Percentiles rank a stretch among this genome's conserved stretches.
Conservation (phyloP, 2,329 filamentous ascomycete species). For the Fusarium sp. region DNA sequence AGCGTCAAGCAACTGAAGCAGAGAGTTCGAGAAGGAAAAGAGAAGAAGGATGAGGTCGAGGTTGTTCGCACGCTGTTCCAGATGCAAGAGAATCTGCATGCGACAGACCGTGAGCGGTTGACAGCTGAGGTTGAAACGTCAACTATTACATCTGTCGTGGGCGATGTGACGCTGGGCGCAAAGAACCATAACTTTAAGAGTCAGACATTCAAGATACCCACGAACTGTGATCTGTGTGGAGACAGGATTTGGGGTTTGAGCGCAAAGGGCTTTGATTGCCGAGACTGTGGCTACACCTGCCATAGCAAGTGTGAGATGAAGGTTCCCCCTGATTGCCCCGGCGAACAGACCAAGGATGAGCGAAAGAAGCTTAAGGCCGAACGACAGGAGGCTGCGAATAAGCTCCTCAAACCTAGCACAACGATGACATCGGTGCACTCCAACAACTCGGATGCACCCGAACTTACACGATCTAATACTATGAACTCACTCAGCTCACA, state of each 20-base stretch:
- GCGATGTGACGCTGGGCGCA: conserved; percentile 90
- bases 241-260: conserved; percentile 97
- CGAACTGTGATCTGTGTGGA: conserved; percentile 96
- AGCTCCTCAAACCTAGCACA: conserved; percentile 62
- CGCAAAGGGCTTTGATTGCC: conserved; percentile 95
- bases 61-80: conserved; percentile 85
- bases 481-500: conserved; percentile 92
- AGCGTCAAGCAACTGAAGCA: conserved; percentile 78
- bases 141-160: conserved; percentile 90
- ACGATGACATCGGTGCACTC: conserved; percentile 54
- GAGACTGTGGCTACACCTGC: conserved; percentile 96
- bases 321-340: conserved; percentile 93
- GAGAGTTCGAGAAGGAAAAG: conserved; percentile 81
- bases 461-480: conserved; percentile 82
- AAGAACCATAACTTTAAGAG: conserved; percentile 98
- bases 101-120: conserved; percentile 83
- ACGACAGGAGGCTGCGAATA: conserved; percentile 81
- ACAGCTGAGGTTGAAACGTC: conserved; percentile 93
- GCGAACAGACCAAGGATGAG: conserved; percentile 92
- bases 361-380: conserved; percentile 92
- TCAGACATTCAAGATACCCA: conserved; percentile 99
- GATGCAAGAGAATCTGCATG: conserved; percentile 85
- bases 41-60: conserved; percentile 89
- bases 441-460: conserved; percentile 72
- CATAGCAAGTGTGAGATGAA: conserved; percentile 99